A percentile compares a stretch with the other conserved stretches of the same genome.
Conservation (phyloP, 352 stramenopile genomes). For the Thalassiosira gravida region DNA sequence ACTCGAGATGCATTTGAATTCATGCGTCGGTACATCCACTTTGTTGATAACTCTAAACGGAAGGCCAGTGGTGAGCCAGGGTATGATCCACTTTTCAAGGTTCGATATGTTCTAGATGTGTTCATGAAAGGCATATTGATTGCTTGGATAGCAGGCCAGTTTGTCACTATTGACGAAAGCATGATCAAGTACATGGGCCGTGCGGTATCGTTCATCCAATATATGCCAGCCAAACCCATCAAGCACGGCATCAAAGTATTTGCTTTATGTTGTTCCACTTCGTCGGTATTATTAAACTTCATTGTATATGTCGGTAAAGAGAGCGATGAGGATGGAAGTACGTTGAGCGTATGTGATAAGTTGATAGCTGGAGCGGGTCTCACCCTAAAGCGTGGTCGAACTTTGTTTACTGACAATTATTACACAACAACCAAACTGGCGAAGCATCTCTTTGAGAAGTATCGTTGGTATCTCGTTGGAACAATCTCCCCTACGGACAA, state of each 20-base stretch:
- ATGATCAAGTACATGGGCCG: conserved; percentile 54
- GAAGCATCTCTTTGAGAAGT: conserved; percentile 22
- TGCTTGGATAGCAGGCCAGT: conserved; percentile 26
- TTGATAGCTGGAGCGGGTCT: not conserved
- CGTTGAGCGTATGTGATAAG: conserved; percentile 7
- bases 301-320: conserved; percentile 30
- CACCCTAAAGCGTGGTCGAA: not conserved
- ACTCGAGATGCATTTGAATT: conserved; percentile 24
- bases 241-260: conserved; percentile 59
- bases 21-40: conserved; percentile 26
- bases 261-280: conserved; percentile 35
- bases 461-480: conserved; percentile 27
- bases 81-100: conserved; percentile 38
- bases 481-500: conserved; percentile 38
- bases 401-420: conserved; percentile 31
- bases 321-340: not conserved
- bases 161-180: conserved; percentile 46
- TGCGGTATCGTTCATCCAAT: conserved; percentile 34
- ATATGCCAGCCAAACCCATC: conserved; percentile 54
- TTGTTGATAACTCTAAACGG: conserved; percentile 21
- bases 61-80: not conserved
- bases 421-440: conserved; percentile 20
- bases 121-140: conserved; percentile 29
- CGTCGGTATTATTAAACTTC: conserved; percentile 33
- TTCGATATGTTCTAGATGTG: conserved; percentile 16